phyloP scores from a whole-genome alignment of 2,329 filamentous ascomycete species.

The Myotisia sp. region DNA sequence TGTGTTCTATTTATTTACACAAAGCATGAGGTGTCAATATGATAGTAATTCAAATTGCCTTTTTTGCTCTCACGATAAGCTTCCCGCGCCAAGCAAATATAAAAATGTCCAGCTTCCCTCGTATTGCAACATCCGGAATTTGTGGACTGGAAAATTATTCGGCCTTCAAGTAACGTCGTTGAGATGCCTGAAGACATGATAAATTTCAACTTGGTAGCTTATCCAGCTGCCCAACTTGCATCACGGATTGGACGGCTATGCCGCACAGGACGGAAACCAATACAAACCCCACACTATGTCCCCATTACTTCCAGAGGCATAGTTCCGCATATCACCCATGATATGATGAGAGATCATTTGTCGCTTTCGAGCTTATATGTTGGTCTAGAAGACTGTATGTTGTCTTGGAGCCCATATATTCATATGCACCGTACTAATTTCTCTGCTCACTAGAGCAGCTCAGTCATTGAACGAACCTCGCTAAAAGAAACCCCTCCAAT shows the following conservation, averaged over 20 bases:
- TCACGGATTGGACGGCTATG: slow-evolving; percentile 56
- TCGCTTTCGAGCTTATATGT: slow-evolving; percentile 58
- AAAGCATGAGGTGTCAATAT: no score
- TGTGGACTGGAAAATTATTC: no score
- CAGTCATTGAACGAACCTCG: slow-evolving; percentile 49
- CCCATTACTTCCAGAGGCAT: slow-evolving; percentile 68
- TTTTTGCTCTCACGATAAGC: no score
- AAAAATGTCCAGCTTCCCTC: no score
- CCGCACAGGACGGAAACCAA: slow-evolving; percentile 46
- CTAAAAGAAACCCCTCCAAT: slow-evolving; percentile 35
- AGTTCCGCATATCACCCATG: slow-evolving; percentile 77
- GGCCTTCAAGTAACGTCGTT: no score
- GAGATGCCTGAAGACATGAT: slow-evolving; percentile 23
- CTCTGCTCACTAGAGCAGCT: slow-evolving; percentile 23
- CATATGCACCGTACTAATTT: slow-evolving; percentile 17
- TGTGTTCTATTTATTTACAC: no score
- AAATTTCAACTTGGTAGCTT: slow-evolving; percentile 24
- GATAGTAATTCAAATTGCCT: no score
- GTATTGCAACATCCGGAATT: no score
- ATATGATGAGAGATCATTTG: slow-evolving; percentile 56
- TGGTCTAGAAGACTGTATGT: slow-evolving; percentile 83
- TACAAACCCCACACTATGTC: slow-evolving; percentile 73
- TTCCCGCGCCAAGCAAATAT: no score
- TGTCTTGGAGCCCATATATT: not conserved
- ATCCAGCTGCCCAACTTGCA: slow-evolving; percentile 22